Evolutionary conservation across 768 basidiomycete genomes (phyloP).

Genomic region (Leccinum truebloodii): DNA sequence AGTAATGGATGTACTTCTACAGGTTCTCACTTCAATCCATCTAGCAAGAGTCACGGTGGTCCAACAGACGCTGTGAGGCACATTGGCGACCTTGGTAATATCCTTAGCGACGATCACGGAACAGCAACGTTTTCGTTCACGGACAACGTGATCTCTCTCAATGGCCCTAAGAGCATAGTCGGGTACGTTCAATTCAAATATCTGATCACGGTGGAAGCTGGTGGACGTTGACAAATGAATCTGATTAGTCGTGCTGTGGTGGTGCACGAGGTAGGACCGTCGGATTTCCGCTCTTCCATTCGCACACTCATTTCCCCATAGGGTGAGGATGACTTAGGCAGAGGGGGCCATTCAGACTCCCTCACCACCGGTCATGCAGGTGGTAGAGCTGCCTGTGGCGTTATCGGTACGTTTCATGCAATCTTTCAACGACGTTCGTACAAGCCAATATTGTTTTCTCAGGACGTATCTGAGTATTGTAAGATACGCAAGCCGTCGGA

Average conservation of each 20-base stretch:
- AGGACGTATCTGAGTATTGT: conserved; percentile 24
- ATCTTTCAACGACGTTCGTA: not conserved
- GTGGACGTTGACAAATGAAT: conserved; percentile 7
- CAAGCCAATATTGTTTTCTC: not conserved
- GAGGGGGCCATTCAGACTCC: conserved; percentile 64
- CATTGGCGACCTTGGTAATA: conserved; percentile 78
- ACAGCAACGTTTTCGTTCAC: conserved; percentile 56
- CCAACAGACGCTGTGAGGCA: conserved; percentile 57
- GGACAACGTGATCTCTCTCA: conserved; percentile 64
- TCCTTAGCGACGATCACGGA: conserved; percentile 60
- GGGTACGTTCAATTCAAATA: conserved; percentile 47
- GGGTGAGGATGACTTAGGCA: conserved; percentile 82
- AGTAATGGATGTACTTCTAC: conserved; percentile 66
- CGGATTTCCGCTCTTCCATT: conserved; percentile 4
- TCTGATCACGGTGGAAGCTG: not conserved
- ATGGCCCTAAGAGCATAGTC: conserved; percentile 65
- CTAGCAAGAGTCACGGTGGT: conserved; percentile 63
- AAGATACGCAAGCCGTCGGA: not conserved
- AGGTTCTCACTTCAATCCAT: conserved; percentile 79
- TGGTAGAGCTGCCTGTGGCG: conserved; percentile 76
- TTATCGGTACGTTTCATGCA: conserved; percentile 54
- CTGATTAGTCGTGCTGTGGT: conserved; percentile 64
- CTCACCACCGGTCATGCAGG: conserved; percentile 81
- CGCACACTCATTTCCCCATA: conserved; percentile 25
- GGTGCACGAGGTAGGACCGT: conserved; percentile 58